Evolutionary conservation across 148 eudicot species (phyloP), one percentile per base, ranked within the genome.

Genomic region (Pouteria glomerata): DNA sequence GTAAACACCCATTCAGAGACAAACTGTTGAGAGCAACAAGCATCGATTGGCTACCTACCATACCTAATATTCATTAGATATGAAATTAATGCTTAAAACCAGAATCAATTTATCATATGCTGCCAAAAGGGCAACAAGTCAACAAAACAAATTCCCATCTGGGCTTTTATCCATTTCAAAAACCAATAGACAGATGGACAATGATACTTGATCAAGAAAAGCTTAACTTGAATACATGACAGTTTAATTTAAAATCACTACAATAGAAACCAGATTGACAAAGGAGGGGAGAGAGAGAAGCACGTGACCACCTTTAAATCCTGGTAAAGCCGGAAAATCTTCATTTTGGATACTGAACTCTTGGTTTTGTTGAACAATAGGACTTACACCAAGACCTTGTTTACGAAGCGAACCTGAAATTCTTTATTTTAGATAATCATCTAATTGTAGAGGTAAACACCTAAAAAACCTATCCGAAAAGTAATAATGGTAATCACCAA

Each of bases 251-350:
- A 23, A 69, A 12, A 30, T 34, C 35, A 57, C 24, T 18, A 10
- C 1, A 29, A 27, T 7, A 39, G 3, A 70, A 42, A 57, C 53
- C 13, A 39, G 33, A 15, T 12, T 8, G 29, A 64, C 15, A 44
- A 8, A 57, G n/a, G 34, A 3, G 31, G 26, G 35, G 14, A 15
- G 21, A 6, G 12, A 15, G n/a, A 18, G 5, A 63, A 21, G 34
- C 6, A 10, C 30, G 50, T 35, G 19, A 72, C 61, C 73, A 94
- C 98, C 98, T 91, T 89, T 95, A 64, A 81, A 87, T 76, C 98
- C 98, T 44, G 98, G 98, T 72, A 95, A 85, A 16, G 97, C 98
- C 35, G 98, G 98, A 81, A 95, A 95, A 84, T 95, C 98, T 86
- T 95, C 98, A 76, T 87, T 91, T 79, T 95, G 98, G 73, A 95